Base-by-base conservation (phyloP, 139 green algal genomes). In the Chlamydomonas asymmetrica region DNA sequence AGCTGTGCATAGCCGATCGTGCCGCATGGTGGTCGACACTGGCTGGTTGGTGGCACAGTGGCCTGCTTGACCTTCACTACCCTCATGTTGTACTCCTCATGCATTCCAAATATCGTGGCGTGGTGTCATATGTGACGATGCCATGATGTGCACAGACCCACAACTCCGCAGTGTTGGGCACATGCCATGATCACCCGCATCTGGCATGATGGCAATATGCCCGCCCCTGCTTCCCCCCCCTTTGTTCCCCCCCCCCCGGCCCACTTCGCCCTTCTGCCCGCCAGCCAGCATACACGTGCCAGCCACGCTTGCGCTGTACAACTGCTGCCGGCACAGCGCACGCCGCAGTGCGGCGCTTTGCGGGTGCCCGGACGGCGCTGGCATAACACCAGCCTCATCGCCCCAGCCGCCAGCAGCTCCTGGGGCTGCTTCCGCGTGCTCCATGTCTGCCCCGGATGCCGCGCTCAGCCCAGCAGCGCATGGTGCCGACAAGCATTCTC, bases 271-370 rank as follows among this genome's bases (percentile, higher is more conserved):
- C n/a, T 73, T 52, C 45, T 5, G 5, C n/a, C 3, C 29, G 38
- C 7, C 66, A 72, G 76, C 3, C 45, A 13, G 37, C 6, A 39
- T 82, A 9, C 54, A 66, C 43, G 22, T 43, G 1, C 69, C 76
- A 7, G 69, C 62, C 0, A 74, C 69, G 5, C 45, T 78, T 0
- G 76, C 62, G 16, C 48, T 82, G 49, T 78, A 78, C 69, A 45
- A 67, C 6, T 82, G 76, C 69, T 78, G 76, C 62, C 60, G 69
- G 23, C 50, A 69, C 37, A 3, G 54, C 10, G 7, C 56, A 0
- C 31, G 13, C 32, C 48, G 40, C 75, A 82, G 75, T 48, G 1
- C 20, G 31, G 4, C 2, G 27, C 66, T 81, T 9, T 76, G 66
- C 66, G 38, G 29, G 8, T 41, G 0, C 22, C 56, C 9, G 40